Base-by-base conservation (phyloP, 2,329 filamentous ascomycete genomes). In the Pseudogymnoascus verrucosus region DNA sequence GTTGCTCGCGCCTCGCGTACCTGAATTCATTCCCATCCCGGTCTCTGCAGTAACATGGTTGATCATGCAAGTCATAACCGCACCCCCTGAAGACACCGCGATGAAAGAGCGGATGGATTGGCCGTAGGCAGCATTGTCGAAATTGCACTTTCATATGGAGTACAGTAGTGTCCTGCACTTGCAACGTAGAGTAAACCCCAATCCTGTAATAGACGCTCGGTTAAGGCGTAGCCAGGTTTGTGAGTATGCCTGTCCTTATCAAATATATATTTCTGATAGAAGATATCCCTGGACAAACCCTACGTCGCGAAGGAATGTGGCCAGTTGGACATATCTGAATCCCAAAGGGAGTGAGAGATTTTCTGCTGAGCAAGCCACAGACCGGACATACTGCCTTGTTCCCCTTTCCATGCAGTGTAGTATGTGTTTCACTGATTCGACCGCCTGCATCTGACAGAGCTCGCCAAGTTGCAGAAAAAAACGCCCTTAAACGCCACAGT, bases 201-300 rank as follows among this genome's bases (percentile, higher is more conserved):
- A 57, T 57, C 26, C 28, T 5, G n/a, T n/a, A 57, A n/a, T 54
- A 54, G 5, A 54, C 47, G 23, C 26, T 54, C 23, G 47, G 47
- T 31, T 54, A 54, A 54, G 47, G 8, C 19, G 47, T 31, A n/a
- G 8, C 26, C 47, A 31, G n/a, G 47, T 54, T 19, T 31, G n/a
- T 57, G 10, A 34, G 28, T 16, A 57, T 57, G 51, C 51, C 51
- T 57, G 51, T 5, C 11, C 28, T 57, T 57, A 34, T 57, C 16
- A 57, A 57, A 34, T 57, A 57, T 54, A 54, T 34, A 34, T 57
- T 57, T 34, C n/a, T 34, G n/a, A 57, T 57, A 57, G 47, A 57
- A 57, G 28, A 34, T 34, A 57, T 57, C 51, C 51, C 51, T 57
- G 51, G 51, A 21, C 21, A 34, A 34, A 34, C 26, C 51, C 51